A percentile compares a stretch with the other conserved stretches of the same genome.
Evolutionary conservation across 192 early-diverging fungal genomes (phyloP).

Genomic region (Rhizophagus prolifer): DNA sequence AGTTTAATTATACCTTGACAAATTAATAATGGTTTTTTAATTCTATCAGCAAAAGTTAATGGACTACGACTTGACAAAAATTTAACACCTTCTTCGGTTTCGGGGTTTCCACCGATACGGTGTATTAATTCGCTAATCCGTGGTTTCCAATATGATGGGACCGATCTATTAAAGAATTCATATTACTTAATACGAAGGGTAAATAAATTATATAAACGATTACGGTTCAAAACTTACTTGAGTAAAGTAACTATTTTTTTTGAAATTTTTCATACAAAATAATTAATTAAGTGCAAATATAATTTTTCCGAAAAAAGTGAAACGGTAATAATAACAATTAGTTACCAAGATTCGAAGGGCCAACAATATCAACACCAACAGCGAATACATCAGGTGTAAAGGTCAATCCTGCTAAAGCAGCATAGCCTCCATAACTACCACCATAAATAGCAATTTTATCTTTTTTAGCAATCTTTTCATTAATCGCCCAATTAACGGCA

Average conservation of each 20-base stretch:
- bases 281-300: too few species aligned
- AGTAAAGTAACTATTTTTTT: too few species aligned
- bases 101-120: slow-evolving; percentile 35
- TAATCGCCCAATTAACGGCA: slow-evolving; percentile 40
- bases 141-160: slow-evolving; percentile 31
- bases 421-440: slow-evolving; percentile 43
- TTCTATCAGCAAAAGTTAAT: slow-evolving; percentile 38
- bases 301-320: too few species aligned
- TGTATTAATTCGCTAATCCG: slow-evolving; percentile 14
- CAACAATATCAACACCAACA: slow-evolving; percentile 42
- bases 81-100: slow-evolving; percentile 38
- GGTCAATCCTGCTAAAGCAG: slow-evolving; percentile 41
- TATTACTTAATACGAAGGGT: too few species aligned
- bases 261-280: too few species aligned
- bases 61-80: slow-evolving; percentile 35
- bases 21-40: slow-evolving; percentile 40
- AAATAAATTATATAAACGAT: too few species aligned
- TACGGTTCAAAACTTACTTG: too few species aligned
- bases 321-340: slow-evolving; percentile 31
- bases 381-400: slow-evolving; percentile 45
- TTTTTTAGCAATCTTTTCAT: slow-evolving; percentile 30
- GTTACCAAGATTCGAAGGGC: slow-evolving; percentile 40
- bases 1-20: slow-evolving; percentile 41
- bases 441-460: slow-evolving; percentile 45
- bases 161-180: too few species aligned